Evolutionary conservation across 2,329 filamentous ascomycete genomes (phyloP).

Genomic region (Grosmannia clavigera): DNA sequence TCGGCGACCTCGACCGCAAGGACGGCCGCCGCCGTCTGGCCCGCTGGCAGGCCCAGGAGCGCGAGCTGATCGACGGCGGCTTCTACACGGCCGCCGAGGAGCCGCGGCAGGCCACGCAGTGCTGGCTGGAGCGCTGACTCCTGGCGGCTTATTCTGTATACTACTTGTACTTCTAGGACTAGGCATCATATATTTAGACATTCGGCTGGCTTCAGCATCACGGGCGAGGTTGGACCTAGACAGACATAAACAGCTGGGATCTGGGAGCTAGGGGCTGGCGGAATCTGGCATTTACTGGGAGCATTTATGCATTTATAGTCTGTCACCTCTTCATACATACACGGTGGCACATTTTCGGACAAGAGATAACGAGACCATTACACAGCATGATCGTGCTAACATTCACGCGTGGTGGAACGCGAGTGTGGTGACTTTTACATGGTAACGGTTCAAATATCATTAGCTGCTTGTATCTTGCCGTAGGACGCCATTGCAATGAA

Average conservation of each 20-base stretch:
- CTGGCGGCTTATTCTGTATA: background rate
- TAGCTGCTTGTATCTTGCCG: too few species aligned
- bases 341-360: too few species aligned
- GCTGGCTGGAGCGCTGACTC: slow-evolving; percentile 12
- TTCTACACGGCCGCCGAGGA: slow-evolving; percentile 41
- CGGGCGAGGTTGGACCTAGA: background rate
- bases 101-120: slow-evolving; percentile 14
- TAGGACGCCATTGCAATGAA: too few species aligned
- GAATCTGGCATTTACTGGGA: background rate
- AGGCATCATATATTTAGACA: background rate
- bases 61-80: slow-evolving; percentile 48
- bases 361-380: too few species aligned
- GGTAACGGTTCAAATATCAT: too few species aligned
- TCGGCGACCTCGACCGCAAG: slow-evolving; percentile 72
- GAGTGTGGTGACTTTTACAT: too few species aligned
- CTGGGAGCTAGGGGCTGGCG: too few species aligned
- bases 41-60: slow-evolving; percentile 57
- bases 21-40: slow-evolving; percentile 50
- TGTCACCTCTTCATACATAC: too few species aligned
- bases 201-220: background rate
- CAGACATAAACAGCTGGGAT: too few species aligned
- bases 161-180: background rate
- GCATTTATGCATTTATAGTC: background rate
- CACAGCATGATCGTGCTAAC: too few species aligned
- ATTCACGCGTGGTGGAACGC: too few species aligned